A percentile compares a stretch with the other conserved stretches of the same genome.
Evolutionary conservation across 805 yeast genomes (phyloP).

Genomic region (Starmerella cellae): DNA sequence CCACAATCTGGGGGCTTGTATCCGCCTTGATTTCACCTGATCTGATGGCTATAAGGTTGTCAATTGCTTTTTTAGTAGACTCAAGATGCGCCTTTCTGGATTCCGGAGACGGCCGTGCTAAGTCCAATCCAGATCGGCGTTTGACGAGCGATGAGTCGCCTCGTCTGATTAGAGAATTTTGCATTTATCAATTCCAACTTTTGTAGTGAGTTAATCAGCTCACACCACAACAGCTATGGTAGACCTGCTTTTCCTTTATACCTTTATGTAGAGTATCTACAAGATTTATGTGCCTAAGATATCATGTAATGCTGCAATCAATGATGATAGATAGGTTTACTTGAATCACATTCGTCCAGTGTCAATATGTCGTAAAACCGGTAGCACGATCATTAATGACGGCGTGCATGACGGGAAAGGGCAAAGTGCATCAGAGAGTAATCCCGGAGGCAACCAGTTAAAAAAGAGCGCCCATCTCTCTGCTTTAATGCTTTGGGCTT

Average conservation of each 20-base stretch:
- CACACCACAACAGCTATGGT: no score
- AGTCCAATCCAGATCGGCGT: slow-evolving; percentile 28
- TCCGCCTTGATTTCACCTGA: neutral
- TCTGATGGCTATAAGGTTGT: slow-evolving; percentile 32
- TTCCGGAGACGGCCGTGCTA: slow-evolving; percentile 11
- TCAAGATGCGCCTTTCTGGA: slow-evolving; percentile 34
- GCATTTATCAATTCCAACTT: neutral
- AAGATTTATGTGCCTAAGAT: no score
- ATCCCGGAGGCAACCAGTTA: neutral
- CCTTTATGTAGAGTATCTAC: no score
- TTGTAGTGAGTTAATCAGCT: slow-evolving; percentile 22
- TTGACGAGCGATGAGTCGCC: slow-evolving; percentile 23
- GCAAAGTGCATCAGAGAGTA: no score
- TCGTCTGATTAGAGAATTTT: neutral
- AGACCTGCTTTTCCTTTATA: neutral
- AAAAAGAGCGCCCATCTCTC: neutral
- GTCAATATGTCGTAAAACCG: no score
- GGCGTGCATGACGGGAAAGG: no score
- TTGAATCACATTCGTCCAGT: no score
- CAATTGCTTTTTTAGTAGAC: slow-evolving; percentile 46
- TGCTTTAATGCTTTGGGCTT: neutral
- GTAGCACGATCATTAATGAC: no score
- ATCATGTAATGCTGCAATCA: no score
- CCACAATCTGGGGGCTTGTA: slow-evolving; percentile 28
- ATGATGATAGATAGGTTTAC: no score